Conservation (phyloP, 2,329 filamentous ascomycete genomes). For the Ophiostoma sp. region DNA sequence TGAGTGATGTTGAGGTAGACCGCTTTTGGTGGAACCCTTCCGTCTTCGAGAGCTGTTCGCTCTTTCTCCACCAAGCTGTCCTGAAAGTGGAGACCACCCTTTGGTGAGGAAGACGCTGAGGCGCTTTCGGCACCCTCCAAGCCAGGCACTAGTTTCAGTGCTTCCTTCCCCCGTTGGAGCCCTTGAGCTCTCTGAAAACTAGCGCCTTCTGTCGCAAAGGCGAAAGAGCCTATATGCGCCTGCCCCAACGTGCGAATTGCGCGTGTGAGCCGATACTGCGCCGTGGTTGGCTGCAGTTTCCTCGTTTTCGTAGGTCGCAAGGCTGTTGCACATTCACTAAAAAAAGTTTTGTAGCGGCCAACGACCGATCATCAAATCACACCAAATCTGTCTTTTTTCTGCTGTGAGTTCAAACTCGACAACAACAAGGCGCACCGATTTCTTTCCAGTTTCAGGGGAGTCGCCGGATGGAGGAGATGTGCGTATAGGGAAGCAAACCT, state of each 20-base stretch:
- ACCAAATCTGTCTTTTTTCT: not conserved
- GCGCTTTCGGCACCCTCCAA: not conserved
- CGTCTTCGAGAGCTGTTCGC: not conserved
- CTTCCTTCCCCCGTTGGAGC: conserved; percentile 11
- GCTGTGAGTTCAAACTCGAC: not conserved
- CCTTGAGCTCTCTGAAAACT: not conserved
- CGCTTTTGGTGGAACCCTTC: not conserved
- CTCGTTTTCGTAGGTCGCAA: conserved; percentile 12
- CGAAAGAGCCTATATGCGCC: not conserved
- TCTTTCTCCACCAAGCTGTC: conserved; percentile 20
- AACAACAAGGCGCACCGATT: not conserved
- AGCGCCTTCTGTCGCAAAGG: conserved; percentile 10
- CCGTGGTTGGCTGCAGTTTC: conserved; percentile 25
- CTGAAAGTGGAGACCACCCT: not conserved
- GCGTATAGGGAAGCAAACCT: not conserved
- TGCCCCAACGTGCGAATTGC: not conserved
- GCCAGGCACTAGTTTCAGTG: conserved; percentile 5
- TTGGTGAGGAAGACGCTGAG: conserved; percentile 1
- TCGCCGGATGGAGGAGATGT: not conserved
- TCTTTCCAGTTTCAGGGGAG: not conserved
- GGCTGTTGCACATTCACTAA: conserved; percentile 22
- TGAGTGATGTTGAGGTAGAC: not conserved
- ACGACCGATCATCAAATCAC: not conserved
- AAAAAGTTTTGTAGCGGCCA: not conserved
- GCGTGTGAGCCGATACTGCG: conserved; percentile 23